Percentiles rank a stretch among this genome's conserved stretches.
These are phyloP conservation scores for Dothistroma septosporum DNA, from an alignment of 2,329 filamentous ascomycete genomes.

Conservation along the genomic window DNA sequence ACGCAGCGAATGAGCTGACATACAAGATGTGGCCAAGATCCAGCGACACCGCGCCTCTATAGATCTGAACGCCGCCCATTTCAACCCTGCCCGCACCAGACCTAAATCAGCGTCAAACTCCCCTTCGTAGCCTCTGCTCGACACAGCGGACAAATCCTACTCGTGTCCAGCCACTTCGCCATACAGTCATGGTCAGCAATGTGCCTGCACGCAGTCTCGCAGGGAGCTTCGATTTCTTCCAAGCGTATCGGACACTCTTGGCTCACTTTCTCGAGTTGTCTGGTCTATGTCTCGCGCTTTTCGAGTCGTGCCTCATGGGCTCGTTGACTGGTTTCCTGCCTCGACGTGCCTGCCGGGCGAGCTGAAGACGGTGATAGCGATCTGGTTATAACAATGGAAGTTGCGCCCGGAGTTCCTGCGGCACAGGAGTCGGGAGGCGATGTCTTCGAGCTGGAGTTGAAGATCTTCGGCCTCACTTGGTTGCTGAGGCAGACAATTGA, in stretches of 20 bases:
- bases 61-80: background rate
- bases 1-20: no score
- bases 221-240: background rate
- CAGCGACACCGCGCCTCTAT: no score
- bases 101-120: background rate
- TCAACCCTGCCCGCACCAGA: background rate
- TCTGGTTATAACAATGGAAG: no score
- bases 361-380: no score
- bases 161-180: background rate
- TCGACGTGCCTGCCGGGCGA: no score
- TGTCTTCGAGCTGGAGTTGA: background rate
- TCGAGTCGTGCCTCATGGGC: background rate
- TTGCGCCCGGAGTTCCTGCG: background rate
- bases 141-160: background rate
- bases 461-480: background rate
- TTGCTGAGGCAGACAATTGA: background rate
- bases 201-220: background rate
- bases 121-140: background rate
- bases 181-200: background rate
- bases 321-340: background rate
- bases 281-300: background rate
- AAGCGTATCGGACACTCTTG: background rate
- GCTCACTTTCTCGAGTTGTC: background rate
- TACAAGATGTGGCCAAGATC: no score
- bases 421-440: background rate